Conservation (phyloP, 2,329 filamentous ascomycete species). For the Trichoderma sp. region DNA sequence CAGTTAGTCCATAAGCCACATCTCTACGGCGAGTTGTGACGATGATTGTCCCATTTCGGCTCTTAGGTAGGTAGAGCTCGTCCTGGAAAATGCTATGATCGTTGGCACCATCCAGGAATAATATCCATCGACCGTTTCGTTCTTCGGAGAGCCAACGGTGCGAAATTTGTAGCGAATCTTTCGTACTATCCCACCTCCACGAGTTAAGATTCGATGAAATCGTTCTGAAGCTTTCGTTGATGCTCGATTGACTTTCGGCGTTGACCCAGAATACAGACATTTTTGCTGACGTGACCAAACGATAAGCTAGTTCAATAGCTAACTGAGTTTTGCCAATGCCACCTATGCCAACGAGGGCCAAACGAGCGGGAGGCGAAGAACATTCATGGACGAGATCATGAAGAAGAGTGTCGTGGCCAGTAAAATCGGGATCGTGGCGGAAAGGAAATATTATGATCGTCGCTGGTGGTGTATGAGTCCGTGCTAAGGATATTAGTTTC, state of each 20-base stretch:
- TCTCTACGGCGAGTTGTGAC: not conserved
- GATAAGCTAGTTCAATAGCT: conserved; percentile 1
- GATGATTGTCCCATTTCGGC: not conserved
- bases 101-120: conserved; percentile 41
- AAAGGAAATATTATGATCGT: conserved; percentile 28
- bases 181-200: not conserved
- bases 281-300: not conserved
- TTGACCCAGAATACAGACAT: not conserved
- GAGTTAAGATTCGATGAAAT: not conserved
- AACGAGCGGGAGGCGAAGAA: conserved; percentile 21
- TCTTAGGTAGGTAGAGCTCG: not conserved
- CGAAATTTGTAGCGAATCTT: conserved; percentile 29
- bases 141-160: conserved; percentile 31
- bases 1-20: not conserved
- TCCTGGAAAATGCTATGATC: conserved; percentile 25
- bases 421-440: conserved; percentile 32
- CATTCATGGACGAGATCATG: conserved; percentile 26
- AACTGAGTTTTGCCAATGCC: conserved; percentile 29
- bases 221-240: not conserved
- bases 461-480: not conserved
- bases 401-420: conserved; percentile 31
- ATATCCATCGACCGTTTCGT: conserved; percentile 32
- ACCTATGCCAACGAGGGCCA: conserved; percentile 37
- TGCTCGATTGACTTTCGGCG: not conserved
- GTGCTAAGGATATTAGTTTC: not conserved